Evolutionary conservation across 176 grass and related monocot species (phyloP).

Genomic region (Zoysia pacifica): DNA sequence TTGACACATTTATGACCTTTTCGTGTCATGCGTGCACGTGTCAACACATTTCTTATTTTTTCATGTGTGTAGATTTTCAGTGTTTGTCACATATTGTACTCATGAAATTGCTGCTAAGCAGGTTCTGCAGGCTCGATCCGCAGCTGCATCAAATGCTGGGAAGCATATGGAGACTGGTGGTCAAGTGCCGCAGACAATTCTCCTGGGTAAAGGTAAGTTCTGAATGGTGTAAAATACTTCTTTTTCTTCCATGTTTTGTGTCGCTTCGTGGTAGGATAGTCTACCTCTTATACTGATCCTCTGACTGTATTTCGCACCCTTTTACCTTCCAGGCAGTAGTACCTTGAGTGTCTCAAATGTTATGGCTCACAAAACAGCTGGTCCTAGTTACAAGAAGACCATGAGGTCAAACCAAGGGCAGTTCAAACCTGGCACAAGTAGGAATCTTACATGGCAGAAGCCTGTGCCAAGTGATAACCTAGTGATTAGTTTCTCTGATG

Average conservation of each 20-base stretch:
- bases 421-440: constrained; percentile 67
- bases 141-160: constrained; percentile 26
- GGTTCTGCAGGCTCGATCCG: constrained; percentile 24
- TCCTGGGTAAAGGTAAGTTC: constrained; percentile 42
- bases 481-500: constrained; percentile 91
- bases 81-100: constrained; percentile 14
- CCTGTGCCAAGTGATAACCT: constrained; percentile 70
- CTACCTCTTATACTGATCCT: constrained; percentile 28
- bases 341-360: constrained; percentile 37
- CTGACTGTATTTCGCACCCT: constrained; percentile 18
- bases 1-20: background rate
- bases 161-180: constrained; percentile 33
- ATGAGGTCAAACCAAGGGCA: constrained; percentile 56
- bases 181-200: constrained; percentile 22
- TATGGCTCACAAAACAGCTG: constrained; percentile 45
- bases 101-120: constrained; percentile 30
- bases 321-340: constrained; percentile 51
- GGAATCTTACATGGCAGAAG: constrained; percentile 82
- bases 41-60: constrained; percentile 9
- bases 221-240: background rate
- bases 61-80: background rate
- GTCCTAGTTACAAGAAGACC: constrained; percentile 55
- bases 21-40: background rate
- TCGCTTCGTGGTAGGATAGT: background rate
- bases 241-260: background rate